Conservation (phyloP, 495 filamentous ascomycete genomes). For the Achaetomiella virescens region DNA sequence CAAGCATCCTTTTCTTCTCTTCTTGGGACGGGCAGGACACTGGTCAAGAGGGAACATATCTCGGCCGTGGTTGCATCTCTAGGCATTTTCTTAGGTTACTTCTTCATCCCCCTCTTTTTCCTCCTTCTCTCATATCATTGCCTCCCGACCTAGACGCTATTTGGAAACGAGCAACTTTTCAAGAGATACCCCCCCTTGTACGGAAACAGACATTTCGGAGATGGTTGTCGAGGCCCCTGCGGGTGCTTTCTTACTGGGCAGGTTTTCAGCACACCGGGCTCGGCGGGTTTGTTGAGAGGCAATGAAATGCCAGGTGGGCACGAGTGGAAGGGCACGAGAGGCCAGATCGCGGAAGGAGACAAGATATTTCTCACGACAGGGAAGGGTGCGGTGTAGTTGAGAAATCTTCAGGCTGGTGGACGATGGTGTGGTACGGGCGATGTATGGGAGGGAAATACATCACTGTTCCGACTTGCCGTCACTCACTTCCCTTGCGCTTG, state of each 20-base stretch:
- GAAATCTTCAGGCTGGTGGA: not conserved
- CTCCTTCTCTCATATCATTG: constrained; percentile 2
- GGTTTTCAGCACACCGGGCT: not conserved
- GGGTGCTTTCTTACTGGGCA: not conserved
- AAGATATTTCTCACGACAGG: not conserved
- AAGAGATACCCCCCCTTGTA: constrained; percentile 7
- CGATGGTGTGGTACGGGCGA: constrained; percentile 1
- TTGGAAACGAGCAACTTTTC: constrained; percentile 14
- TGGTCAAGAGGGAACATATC: not conserved
- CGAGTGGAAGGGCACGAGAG: not conserved
- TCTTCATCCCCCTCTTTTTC: not conserved
- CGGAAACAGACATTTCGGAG: constrained; percentile 5
- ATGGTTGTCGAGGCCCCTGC: constrained; percentile 11
- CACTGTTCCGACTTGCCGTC: not conserved
- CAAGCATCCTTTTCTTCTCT: not conserved
- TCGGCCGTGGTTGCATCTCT: not conserved
- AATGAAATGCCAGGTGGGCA: not conserved
- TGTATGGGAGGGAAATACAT: not conserved
- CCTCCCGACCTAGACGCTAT: constrained; percentile 14
- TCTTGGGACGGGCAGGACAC: not conserved
- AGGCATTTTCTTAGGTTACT: not conserved
- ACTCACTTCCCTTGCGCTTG: not conserved
- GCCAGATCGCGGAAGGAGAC: constrained; percentile 7
- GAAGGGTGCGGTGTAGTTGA: constrained; percentile 4
- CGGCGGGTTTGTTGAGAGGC: not conserved